Percentiles rank a stretch among this genome's conserved stretches.
These are phyloP conservation scores for Neonectria sp. DNA, from an alignment of 2,329 filamentous ascomycete genomes.

Conservation along the genomic window DNA sequence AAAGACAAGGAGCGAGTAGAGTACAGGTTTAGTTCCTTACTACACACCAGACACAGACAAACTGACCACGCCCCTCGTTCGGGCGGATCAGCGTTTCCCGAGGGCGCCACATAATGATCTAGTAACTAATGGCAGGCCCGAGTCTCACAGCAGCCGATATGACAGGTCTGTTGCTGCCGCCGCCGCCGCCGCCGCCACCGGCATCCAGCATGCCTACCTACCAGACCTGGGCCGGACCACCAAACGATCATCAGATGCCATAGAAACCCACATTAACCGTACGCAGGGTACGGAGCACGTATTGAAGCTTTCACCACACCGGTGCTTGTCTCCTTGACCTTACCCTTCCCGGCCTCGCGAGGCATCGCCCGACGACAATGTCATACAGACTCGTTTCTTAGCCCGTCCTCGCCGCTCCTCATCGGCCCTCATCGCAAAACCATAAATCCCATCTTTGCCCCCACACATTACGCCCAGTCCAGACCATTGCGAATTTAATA, in stretches of 20 bases:
- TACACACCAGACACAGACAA: conserved; percentile 10
- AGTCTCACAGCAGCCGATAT: conserved; percentile 52
- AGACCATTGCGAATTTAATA: conserved; percentile 33
- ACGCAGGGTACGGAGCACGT: conserved; percentile 36
- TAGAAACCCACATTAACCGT: conserved; percentile 41
- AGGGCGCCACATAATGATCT: conserved; percentile 45
- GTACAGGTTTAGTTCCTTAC: conserved; percentile 1
- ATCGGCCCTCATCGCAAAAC: conserved; percentile 41
- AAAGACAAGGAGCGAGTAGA: conserved; percentile 2
- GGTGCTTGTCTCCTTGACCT: conserved; percentile 40
- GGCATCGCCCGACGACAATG: conserved; percentile 35
- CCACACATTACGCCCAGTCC: conserved; percentile 41
- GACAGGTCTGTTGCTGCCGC: conserved; percentile 52
- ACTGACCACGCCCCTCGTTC: conserved; percentile 41
- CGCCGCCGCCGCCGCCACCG: conserved; percentile 41
- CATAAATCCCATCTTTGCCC: conserved; percentile 53
- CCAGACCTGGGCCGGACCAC: conserved; percentile 45
- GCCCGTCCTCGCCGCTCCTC: conserved; percentile 5
- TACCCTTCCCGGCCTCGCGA: conserved; percentile 39
- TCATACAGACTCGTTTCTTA: conserved; percentile 33
- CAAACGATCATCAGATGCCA: conserved; percentile 47
- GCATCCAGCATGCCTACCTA: conserved; percentile 36
- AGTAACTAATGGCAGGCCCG: conserved; percentile 44
- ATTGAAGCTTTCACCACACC: conserved; percentile 36
- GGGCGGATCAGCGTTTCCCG: conserved; percentile 38